Base-by-base conservation (phyloP, 2,329 filamentous ascomycete genomes). In the Venturiaceae sp. region DNA sequence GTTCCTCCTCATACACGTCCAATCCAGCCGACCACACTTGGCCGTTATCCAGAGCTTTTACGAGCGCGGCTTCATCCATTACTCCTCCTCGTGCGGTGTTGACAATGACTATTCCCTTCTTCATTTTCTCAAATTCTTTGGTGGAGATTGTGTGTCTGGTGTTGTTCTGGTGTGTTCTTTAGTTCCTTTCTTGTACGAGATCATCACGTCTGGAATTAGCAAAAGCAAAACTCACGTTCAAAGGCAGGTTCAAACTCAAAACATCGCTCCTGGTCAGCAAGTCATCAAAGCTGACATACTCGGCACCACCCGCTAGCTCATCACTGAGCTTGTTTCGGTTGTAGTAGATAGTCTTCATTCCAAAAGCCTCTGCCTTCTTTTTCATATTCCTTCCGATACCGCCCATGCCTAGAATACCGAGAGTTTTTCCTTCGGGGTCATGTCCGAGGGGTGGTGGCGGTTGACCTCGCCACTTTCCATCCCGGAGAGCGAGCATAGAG, bases 371-470 rank as follows among this genome's bases (percentile, higher is more conserved):
- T 3, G 85, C 87, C 72, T 91, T 91, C 68, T 77, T 81, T 68
- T 86, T 88, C 65, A 94, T 72, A 66, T 90, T 90, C 36, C 86
- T 77, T 0, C 90, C 90, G 61, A 95, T 94, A 2, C 90, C 88
- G 21, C 90, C 90, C 88, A 94, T 92, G 6, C 90, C 90, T 41
- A 95, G 70, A 60, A 95, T 90, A 0, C 90, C 90, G 5, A 95
- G 77, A 1, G 85, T 75, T 71, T 92, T 94, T 36, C 87, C 88
- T 69, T 88, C 79, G 1, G 89, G 89, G 66, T 94, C 89, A 67
- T 88, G 87, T 13, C 89, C 90, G 0, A 84, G 78, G 0, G 81
- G 78, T 2, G 77, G 75, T 6, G 72, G 68, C 0, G 75, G 72
- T 4, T 71, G 69, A 3, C 87, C 87, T 56, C 83, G 79, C 86